Evolutionary conservation across 2,329 filamentous ascomycete species (phyloP).

Genomic region (Alternaria panax): DNA sequence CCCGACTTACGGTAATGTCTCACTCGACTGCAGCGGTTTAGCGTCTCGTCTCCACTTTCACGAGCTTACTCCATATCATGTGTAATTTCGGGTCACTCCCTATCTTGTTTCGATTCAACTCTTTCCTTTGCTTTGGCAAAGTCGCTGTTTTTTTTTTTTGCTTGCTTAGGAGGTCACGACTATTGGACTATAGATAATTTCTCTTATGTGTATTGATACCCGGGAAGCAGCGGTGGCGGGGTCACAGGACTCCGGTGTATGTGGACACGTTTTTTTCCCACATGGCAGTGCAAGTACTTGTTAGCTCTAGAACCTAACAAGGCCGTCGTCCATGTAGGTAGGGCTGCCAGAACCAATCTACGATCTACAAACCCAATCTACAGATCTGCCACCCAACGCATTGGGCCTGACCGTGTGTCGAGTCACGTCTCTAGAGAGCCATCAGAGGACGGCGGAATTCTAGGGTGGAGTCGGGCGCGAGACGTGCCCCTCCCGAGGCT

Average conservation of each 20-base stretch:
- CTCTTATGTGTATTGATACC: slow-evolving; percentile 43
- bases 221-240: slow-evolving; percentile 27
- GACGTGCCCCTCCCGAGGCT: slow-evolving; percentile 14
- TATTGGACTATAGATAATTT: slow-evolving; percentile 20
- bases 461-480: slow-evolving; percentile 6
- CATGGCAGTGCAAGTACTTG: slow-evolving; percentile 9
- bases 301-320: slow-evolving; percentile 10
- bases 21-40: slow-evolving; percentile 35
- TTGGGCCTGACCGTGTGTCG: slow-evolving; percentile 10
- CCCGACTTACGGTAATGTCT: slow-evolving; percentile 39
- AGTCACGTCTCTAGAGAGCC: slow-evolving; percentile 1
- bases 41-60: slow-evolving; percentile 23
- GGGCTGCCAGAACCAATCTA: slow-evolving; percentile 6
- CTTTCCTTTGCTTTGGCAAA: slow-evolving; percentile 4
- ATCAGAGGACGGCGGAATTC: slow-evolving; percentile 10
- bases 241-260: slow-evolving; percentile 25
- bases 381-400: background rate
- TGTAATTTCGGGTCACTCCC: slow-evolving; percentile 10
- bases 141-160: slow-evolving; percentile 9
- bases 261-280: slow-evolving; percentile 20
- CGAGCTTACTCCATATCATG: slow-evolving; percentile 10
- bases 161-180: slow-evolving; percentile 17
- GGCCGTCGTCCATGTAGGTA: slow-evolving; percentile 7
- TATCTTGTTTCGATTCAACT: background rate
- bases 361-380: slow-evolving; percentile 1